phyloP scores from a whole-genome alignment of 2,329 filamentous ascomycete species.

The Venturia nashicola region DNA sequence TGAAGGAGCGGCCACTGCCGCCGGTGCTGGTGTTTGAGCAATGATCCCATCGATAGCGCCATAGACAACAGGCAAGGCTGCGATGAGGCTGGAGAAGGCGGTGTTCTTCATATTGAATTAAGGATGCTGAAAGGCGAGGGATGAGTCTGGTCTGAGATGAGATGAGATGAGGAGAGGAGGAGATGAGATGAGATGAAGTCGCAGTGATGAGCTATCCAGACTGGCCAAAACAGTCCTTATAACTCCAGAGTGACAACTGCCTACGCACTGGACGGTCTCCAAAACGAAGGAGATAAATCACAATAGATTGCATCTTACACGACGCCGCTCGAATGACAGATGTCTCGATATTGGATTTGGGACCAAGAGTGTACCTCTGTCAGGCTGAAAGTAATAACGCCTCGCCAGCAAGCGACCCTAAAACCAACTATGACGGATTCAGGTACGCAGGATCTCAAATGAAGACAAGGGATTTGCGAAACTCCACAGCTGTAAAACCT shows the following conservation, averaged over 20 bases:
- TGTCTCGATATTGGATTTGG: neutral
- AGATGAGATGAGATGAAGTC: neutral
- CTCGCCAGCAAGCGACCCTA: neutral
- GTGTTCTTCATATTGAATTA: neutral
- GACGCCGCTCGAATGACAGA: neutral
- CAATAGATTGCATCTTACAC: slow-evolving; percentile 1
- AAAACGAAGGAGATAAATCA: slow-evolving; percentile 2
- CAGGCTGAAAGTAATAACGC: neutral
- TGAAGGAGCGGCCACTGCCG: neutral
- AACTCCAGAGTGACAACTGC: neutral
- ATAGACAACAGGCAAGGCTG: neutral
- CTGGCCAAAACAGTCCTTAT: slow-evolving; percentile 1
- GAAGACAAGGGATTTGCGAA: neutral
- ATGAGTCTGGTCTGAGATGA: neutral
- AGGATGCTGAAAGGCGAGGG: neutral
- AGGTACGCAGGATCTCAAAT: neutral
- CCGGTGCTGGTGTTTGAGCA: neutral
- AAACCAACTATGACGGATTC: neutral
- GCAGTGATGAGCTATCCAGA: neutral
- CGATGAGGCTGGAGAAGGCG: neutral
- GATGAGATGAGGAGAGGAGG: neutral
- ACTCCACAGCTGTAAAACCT: neutral
- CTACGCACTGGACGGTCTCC: neutral
- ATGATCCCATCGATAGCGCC: neutral
- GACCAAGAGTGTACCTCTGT: neutral